These are phyloP conservation scores for Vaccinium vitisidaea DNA, from an alignment of 148 eudicot species.

Conservation along the genomic window DNA sequence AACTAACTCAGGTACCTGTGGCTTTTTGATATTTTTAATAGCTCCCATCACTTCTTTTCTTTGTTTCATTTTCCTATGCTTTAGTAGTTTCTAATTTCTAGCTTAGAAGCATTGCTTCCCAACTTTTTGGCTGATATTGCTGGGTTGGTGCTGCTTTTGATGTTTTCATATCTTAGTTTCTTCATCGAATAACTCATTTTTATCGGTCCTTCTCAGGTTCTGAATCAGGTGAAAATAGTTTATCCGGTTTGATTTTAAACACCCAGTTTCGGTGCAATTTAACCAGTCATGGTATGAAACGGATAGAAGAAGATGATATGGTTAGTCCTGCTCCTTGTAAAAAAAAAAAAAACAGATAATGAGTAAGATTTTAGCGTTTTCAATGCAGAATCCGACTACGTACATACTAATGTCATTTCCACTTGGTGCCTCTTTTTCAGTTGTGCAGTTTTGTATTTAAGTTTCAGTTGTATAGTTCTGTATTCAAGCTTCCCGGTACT, in stretches of 20 bases:
- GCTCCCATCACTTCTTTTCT: not conserved
- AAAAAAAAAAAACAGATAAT: constrained; percentile 44
- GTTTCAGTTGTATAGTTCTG: not conserved
- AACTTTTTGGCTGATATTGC: not conserved
- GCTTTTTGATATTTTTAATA: not conserved
- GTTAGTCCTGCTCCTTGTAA: constrained; percentile 25
- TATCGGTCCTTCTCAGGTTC: constrained; percentile 22
- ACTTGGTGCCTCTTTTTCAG: not conserved
- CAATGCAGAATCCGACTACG: not conserved
- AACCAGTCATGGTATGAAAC: constrained; percentile 30
- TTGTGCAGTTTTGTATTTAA: not conserved
- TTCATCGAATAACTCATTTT: not conserved
- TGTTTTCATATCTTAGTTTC: not conserved
- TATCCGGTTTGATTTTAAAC: constrained; percentile 5
- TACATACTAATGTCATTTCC: not conserved
- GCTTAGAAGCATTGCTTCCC: not conserved
- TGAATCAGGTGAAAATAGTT: constrained; percentile 15
- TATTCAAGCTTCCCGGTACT: not conserved
- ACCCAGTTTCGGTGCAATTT: constrained; percentile 30
- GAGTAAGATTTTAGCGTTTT: not conserved
- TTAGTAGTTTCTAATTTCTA: not conserved
- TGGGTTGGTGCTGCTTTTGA: not conserved
- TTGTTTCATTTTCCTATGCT: not conserved
- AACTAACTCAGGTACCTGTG: constrained; percentile 23
- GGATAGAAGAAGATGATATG: constrained; percentile 43